phyloP scores from a whole-genome alignment of 192 early-diverging fungal species.

The Piromyces finnis region DNA sequence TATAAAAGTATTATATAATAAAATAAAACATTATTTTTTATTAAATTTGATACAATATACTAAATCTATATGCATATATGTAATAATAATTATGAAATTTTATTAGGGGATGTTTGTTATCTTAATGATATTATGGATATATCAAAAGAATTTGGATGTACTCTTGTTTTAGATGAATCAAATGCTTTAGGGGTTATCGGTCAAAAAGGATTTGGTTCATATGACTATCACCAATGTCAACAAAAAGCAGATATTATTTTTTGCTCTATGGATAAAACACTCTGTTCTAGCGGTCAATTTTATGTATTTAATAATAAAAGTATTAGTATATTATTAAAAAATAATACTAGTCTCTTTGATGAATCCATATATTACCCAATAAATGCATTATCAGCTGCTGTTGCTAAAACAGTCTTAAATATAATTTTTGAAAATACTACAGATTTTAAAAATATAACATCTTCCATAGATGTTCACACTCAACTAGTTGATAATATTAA shows the following conservation, averaged over 20 bases:
- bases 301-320: not conserved
- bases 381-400: not conserved
- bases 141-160: not conserved
- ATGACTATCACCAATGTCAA: not conserved
- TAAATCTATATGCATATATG: too few species aligned
- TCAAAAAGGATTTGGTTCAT: not conserved
- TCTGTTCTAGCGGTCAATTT: not conserved
- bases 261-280: not conserved
- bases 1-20: too few species aligned
- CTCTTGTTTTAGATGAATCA: not conserved
- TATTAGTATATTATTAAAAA: not conserved
- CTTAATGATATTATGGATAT: not conserved
- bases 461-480: not conserved
- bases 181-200: not conserved
- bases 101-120: not conserved
- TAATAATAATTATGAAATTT: too few species aligned
- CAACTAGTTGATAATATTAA: not conserved
- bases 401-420: not conserved
- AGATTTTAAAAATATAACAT: not conserved
- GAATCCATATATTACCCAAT: not conserved
- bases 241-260: not conserved
- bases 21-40: too few species aligned
- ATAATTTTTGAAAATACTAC: not conserved
- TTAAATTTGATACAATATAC: too few species aligned
- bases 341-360: not conserved